phyloP scores from a whole-genome alignment of 441 rosid genomes.

The Erodium moschatum region DNA sequence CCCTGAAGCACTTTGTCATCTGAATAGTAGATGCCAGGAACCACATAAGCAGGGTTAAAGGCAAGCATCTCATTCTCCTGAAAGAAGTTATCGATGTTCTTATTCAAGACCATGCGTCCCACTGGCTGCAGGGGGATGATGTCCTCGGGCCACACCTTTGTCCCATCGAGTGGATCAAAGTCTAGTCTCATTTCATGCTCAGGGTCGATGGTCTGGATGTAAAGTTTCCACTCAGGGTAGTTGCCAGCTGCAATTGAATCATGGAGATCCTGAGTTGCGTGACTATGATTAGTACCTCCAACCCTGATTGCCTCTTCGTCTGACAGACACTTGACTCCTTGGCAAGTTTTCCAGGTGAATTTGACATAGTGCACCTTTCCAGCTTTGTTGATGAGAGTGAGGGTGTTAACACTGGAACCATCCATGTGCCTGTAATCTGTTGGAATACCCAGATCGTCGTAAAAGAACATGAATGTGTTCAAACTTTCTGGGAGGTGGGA shows the following conservation, averaged over 20 bases:
- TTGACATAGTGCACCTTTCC: conserved; percentile 73
- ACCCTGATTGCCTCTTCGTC: conserved; percentile 80
- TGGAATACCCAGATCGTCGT: conserved; percentile 83
- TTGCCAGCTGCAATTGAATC: conserved; percentile 85
- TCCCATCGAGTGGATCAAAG: conserved; percentile 90
- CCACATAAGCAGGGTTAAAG: conserved; percentile 76
- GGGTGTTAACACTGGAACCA: conserved; percentile 78
- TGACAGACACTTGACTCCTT: conserved; percentile 63
- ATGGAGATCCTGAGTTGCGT: conserved; percentile 86
- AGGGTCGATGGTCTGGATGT: conserved; percentile 74
- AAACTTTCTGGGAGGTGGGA: conserved; percentile 91
- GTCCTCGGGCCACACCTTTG: conserved; percentile 96
- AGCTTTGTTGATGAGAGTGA: conserved; percentile 63
- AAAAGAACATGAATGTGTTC: conserved; percentile 72
- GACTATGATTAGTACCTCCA: conserved; percentile 63
- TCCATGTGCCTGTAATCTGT: conserved; percentile 96
- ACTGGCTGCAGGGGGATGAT: conserved; percentile 81
- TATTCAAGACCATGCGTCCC: conserved; percentile 92
- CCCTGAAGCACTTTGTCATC: conserved; percentile 81
- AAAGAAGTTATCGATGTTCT: conserved; percentile 90
- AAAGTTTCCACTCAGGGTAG: conserved; percentile 86
- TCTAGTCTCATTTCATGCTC: conserved; percentile 65
- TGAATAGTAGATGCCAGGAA: conserved; percentile 78
- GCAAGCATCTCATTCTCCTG: conserved; percentile 86
- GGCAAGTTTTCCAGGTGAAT: conserved; percentile 88